phyloP scores from a whole-genome alignment of 1,139 yeast species.

The Kluyveromyces sp. region DNA sequence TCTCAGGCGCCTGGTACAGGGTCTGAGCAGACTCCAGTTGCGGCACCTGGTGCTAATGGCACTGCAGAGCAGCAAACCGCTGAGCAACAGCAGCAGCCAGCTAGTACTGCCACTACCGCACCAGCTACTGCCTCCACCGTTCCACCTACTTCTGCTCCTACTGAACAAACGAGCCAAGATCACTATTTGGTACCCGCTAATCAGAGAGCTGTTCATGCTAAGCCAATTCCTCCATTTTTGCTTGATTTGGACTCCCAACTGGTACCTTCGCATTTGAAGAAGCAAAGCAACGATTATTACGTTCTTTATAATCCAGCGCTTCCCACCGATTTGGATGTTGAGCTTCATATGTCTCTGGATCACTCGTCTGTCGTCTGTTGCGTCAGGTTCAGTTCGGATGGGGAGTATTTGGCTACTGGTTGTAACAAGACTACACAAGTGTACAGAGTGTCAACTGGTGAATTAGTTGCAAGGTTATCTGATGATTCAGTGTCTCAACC shows the following conservation, averaged over 20 bases:
- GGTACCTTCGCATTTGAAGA: slow-evolving; percentile 73
- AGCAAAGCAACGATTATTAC: slow-evolving; percentile 81
- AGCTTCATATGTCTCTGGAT: slow-evolving; percentile 80
- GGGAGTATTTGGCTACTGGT: slow-evolving; percentile 92
- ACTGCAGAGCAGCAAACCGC: slow-evolving; percentile 8
- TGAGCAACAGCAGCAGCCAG: slow-evolving; percentile 16
- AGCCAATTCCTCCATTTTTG: slow-evolving; percentile 75
- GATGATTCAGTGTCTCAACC: slow-evolving; percentile 56
- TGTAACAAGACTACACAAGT: slow-evolving; percentile 96
- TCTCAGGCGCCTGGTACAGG: not conserved
- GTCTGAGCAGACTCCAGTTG: slow-evolving; percentile 9
- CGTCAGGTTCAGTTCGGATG: slow-evolving; percentile 87
- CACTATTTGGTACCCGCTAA: slow-evolving; percentile 35
- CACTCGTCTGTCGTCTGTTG: slow-evolving; percentile 96
- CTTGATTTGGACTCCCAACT: slow-evolving; percentile 74
- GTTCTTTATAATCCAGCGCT: slow-evolving; percentile 88
- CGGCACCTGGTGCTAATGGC: slow-evolving; percentile 13
- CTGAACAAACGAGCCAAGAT: slow-evolving; percentile 17
- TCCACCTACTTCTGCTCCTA: slow-evolving; percentile 19
- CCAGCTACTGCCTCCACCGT: slow-evolving; percentile 23
- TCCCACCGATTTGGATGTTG: slow-evolving; percentile 70
- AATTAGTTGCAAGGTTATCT: slow-evolving; percentile 74
- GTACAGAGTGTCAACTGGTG: slow-evolving; percentile 88
- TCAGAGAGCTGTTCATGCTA: slow-evolving; percentile 52
- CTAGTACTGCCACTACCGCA: slow-evolving; percentile 11